Conservation (phyloP, 768 basidiomycete species). For the Trametes sanguinea region DNA sequence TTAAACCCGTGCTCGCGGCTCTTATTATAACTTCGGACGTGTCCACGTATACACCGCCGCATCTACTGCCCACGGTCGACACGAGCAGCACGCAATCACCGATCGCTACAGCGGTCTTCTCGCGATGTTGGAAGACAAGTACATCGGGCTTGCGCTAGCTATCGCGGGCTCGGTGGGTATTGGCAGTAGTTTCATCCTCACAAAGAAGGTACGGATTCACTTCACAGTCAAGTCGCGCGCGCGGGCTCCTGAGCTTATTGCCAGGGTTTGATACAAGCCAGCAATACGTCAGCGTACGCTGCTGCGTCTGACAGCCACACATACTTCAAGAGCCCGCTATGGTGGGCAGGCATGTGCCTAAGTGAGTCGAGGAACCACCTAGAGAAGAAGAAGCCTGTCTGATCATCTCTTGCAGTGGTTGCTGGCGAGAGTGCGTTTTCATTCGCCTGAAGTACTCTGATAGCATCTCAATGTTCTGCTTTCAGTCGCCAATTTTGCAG, state of each 20-base stretch:
- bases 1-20: not conserved
- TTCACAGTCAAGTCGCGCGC: not conserved
- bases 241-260: not conserved
- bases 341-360: slow-evolving; percentile 96
- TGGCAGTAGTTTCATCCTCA: slow-evolving; percentile 97
- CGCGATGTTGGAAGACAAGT: slow-evolving; percentile 87
- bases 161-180: slow-evolving; percentile 83
- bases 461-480: not conserved
- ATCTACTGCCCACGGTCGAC: not conserved
- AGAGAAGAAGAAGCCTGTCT: not conserved
- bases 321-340: slow-evolving; percentile 89
- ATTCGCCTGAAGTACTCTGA: slow-evolving; percentile 20
- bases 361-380: slow-evolving; percentile 56
- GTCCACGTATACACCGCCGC: not conserved
- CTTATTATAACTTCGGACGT: not conserved
- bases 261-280: slow-evolving; percentile 89
- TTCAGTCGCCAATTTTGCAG: slow-evolving; percentile 87
- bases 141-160: slow-evolving; percentile 90
- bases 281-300: slow-evolving; percentile 48
- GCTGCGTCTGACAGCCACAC: slow-evolving; percentile 79
- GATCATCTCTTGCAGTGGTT: slow-evolving; percentile 59
- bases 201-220: slow-evolving; percentile 78
- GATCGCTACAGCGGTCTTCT: not conserved
- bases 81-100: not conserved
- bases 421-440: slow-evolving; percentile 78